Percentiles rank a stretch among this genome's conserved stretches.
phyloP scores from a whole-genome alignment of 1,139 yeast genomes.

The Candida dubliniensis region DNA sequence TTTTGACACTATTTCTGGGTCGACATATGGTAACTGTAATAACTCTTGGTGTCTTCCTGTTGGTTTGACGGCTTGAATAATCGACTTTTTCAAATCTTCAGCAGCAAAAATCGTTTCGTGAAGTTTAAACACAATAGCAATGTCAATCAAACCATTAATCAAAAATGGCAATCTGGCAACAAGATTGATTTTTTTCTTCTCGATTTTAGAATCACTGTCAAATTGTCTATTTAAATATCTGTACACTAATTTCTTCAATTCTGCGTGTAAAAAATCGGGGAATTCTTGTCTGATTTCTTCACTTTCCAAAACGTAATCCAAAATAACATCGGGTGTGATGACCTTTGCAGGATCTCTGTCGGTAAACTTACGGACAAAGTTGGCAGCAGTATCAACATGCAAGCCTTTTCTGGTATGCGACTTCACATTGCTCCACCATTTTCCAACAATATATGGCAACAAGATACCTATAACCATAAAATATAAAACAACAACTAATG shows the following conservation, averaged over 20 bases:
- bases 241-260: constrained; percentile 52
- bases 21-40: constrained; percentile 79
- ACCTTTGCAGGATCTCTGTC: constrained; percentile 79
- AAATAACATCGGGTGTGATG: constrained; percentile 57
- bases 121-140: constrained; percentile 77
- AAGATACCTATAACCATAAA: constrained; percentile 72
- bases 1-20: constrained; percentile 42
- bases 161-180: constrained; percentile 66
- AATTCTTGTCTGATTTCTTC: constrained; percentile 56
- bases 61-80: constrained; percentile 76
- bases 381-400: constrained; percentile 77
- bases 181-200: constrained; percentile 51
- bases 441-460: constrained; percentile 75
- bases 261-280: constrained; percentile 39
- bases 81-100: constrained; percentile 66
- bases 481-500: constrained; percentile 62
- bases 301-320: constrained; percentile 63
- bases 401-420: constrained; percentile 81
- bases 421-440: constrained; percentile 89
- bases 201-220: constrained; percentile 20
- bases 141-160: constrained; percentile 73
- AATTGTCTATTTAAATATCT: constrained; percentile 59
- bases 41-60: constrained; percentile 59
- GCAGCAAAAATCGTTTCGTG: constrained; percentile 63
- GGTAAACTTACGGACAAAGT: constrained; percentile 61